phyloP scores from a whole-genome alignment of 148 eudicot species.

The Arbutus unedo region DNA sequence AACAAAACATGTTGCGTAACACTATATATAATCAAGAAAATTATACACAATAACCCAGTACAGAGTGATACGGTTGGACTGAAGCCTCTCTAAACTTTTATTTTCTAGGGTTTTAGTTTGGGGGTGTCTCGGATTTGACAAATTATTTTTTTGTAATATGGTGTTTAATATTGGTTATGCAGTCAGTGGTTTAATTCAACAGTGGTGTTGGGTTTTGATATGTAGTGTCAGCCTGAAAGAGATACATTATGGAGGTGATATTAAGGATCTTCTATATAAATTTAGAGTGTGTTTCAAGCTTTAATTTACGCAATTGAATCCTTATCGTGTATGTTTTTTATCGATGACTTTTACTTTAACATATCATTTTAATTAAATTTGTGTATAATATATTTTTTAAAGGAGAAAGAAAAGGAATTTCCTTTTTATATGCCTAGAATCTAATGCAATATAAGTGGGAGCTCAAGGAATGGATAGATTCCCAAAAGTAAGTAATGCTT shows the following conservation, averaged over 20 bases:
- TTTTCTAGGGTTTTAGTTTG: not conserved
- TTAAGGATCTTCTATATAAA: too few relatives aligned
- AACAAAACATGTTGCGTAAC: not conserved
- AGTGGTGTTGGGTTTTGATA: too few relatives aligned
- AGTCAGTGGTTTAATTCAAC: too few relatives aligned
- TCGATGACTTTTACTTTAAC: not conserved
- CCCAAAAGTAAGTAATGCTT: not conserved
- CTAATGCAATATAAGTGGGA: not conserved
- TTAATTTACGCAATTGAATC: too few relatives aligned
- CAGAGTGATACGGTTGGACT: too few relatives aligned
- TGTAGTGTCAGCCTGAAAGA: too few relatives aligned
- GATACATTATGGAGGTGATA: too few relatives aligned
- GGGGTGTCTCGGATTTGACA: too few relatives aligned
- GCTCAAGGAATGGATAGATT: conserved; percentile 2
- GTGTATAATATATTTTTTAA: not conserved
- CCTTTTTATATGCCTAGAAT: not conserved
- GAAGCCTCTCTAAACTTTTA: too few relatives aligned
- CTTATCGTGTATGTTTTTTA: not conserved
- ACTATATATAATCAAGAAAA: not conserved
- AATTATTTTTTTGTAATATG: too few relatives aligned
- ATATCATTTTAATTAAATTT: not conserved
- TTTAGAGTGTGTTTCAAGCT: too few relatives aligned
- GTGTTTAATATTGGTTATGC: too few relatives aligned
- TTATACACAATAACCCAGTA: not conserved
- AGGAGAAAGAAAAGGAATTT: not conserved